Evolutionary conservation across 192 early-diverging fungal genomes (phyloP), one percentile per base, ranked within the genome.

Genomic region (Phlyctochytrium planicorne): DNA sequence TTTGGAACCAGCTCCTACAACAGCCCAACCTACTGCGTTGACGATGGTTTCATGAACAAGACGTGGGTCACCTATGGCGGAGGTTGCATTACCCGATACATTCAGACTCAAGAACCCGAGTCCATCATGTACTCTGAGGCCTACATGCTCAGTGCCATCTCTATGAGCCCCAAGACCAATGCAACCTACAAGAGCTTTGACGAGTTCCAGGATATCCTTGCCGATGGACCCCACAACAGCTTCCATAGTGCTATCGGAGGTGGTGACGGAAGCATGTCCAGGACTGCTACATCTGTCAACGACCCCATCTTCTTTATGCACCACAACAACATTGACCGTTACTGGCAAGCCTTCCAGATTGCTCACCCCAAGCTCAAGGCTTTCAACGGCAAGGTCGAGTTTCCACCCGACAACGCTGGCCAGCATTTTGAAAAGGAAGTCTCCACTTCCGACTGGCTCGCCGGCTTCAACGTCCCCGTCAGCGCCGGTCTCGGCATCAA

Each of bases 261-360:
- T 24, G 35, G 60, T 36, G 30, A 65, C 36, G 10, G 20, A 20
- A 47, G 20, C 40, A 20, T 20, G 40, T 4, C 30, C 3, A 35
- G 30, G 27, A 52, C 30, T 34, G 53, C 31, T 20, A 23, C 36
- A 34, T 53, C 68, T 1, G 17, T 53, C 32, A 65, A 72, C 50
- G 78, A 80, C 63, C 78, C 78, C 31, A 70, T 77, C 35, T 80
- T 80, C 65, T 78, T 56, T 61, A 56, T 78, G 34, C 75, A 78
- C 47, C 75, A 78, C 67, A 52, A 59, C 59, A 78, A 78, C 53
- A 50, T 80, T 2, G 76, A 78, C 34, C 65, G 65, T 30, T 57
- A 67, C 55, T 67, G 52, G 53, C 53, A 67, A n/a, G 55, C 55
- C 55, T 67, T 27, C 30, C 65, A 67, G 34, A n/a, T 23, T 1